phyloP scores from a whole-genome alignment of 1,284 basidiomycete species.

The Puccinia brachypodii region DNA sequence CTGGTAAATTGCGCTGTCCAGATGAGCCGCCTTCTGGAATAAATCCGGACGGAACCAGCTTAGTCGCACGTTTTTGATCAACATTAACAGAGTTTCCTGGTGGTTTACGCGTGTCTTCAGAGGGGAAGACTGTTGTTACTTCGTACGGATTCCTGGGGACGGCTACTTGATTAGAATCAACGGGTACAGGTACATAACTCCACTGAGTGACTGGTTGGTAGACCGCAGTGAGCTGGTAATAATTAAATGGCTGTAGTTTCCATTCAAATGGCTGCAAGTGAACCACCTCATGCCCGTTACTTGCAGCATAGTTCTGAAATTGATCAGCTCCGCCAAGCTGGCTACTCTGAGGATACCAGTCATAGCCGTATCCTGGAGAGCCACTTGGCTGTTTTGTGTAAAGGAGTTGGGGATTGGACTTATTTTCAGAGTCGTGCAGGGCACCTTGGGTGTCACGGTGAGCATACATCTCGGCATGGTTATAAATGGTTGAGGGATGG shows the following conservation, averaged over 20 bases:
- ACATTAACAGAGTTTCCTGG: background rate
- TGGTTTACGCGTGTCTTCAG: background rate
- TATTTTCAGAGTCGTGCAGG: background rate
- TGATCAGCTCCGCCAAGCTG: background rate
- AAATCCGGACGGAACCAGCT: too few relatives aligned
- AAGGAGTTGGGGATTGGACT: background rate
- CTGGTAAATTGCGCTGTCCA: background rate
- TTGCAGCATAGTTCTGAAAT: background rate
- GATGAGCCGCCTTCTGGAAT: background rate
- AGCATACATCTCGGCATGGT: background rate
- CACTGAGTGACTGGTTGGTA: too few relatives aligned
- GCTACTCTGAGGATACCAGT: background rate
- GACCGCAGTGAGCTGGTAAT: background rate
- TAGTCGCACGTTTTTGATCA: background rate
- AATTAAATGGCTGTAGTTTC: background rate
- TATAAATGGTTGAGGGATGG: background rate
- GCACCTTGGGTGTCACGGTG: background rate
- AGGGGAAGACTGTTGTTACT: background rate
- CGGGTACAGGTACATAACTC: background rate
- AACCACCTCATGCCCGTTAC: background rate
- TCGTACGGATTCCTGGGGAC: background rate
- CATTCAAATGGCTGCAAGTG: conserved; percentile 3
- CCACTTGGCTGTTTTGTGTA: background rate
- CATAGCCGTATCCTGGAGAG: background rate
- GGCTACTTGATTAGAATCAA: background rate